These are phyloP conservation scores for Wallemia mellicola DNA, from an alignment of 1,284 basidiomycete genomes.

Conservation along the genomic window DNA sequence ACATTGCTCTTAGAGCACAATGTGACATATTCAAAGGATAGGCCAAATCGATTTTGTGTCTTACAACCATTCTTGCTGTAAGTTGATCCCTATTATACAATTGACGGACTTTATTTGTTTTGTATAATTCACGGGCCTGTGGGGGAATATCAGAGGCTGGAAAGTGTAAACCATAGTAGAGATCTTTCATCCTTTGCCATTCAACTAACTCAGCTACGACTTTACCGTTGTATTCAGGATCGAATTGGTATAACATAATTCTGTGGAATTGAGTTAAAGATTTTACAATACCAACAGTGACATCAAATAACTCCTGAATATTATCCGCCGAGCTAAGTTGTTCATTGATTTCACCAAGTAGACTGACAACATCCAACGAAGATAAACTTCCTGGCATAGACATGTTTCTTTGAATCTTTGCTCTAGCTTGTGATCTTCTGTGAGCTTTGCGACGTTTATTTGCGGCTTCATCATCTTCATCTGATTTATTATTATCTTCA, in stretches of 20 bases:
- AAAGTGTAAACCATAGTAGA: conserved; percentile 47
- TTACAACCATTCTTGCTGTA: conserved; percentile 45
- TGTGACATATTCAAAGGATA: conserved; percentile 64
- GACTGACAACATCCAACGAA: neutral
- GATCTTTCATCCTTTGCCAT: conserved; percentile 45
- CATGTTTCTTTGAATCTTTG: neutral
- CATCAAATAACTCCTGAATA: conserved; percentile 39
- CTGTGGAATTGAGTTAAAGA: conserved; percentile 58
- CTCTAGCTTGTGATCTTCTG: neutral
- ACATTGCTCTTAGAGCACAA: conserved; percentile 61
- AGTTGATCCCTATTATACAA: conserved; percentile 48
- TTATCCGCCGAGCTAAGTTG: conserved; percentile 42
- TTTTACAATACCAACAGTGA: conserved; percentile 48
- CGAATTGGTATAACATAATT: conserved; percentile 47
- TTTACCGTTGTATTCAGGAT: conserved; percentile 24
- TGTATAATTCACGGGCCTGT: conserved; percentile 26
- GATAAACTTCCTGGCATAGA: neutral
- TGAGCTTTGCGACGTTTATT: neutral
- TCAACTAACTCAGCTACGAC: conserved; percentile 60
- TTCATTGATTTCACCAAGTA: conserved; percentile 33
- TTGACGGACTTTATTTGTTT: conserved; percentile 43
- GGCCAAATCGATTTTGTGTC: conserved; percentile 33
- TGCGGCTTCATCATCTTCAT: neutral
- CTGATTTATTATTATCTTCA: neutral
- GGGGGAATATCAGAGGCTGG: conserved; percentile 26